Evolutionary conservation across 2,329 filamentous ascomycete species (phyloP).

Genomic region (Myriosclerotinia curreyana): DNA sequence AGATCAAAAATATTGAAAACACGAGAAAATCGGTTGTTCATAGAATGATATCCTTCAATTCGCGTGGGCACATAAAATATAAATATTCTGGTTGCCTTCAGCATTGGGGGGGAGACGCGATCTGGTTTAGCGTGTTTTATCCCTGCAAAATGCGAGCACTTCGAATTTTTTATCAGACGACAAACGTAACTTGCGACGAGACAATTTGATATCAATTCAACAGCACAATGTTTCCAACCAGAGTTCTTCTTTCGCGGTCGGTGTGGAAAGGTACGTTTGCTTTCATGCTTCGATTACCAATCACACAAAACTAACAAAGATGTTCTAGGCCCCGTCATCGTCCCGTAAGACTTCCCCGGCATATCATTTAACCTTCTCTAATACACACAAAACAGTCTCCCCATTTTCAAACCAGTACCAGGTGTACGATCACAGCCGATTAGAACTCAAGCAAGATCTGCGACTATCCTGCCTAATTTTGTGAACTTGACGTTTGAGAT

Average conservation of each 20-base stretch:
- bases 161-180: slow-evolving; percentile 16
- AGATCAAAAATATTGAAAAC: not conserved
- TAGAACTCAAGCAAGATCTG: slow-evolving; percentile 65
- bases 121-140: slow-evolving; percentile 27
- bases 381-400: slow-evolving; percentile 47
- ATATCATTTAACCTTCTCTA: slow-evolving; percentile 34
- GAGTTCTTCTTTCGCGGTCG: slow-evolving; percentile 59
- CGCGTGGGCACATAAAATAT: not conserved
- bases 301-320: slow-evolving; percentile 31
- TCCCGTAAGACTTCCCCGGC: slow-evolving; percentile 54
- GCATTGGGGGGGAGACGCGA: slow-evolving; percentile 29
- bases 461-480: slow-evolving; percentile 71
- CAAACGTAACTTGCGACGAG: not conserved
- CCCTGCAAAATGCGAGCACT: slow-evolving; percentile 25
- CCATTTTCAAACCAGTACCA: slow-evolving; percentile 47
- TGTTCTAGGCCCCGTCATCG: slow-evolving; percentile 61
- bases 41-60: not conserved
- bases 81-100: slow-evolving; percentile 15
- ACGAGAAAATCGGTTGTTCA: not conserved
- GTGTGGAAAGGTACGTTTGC: slow-evolving; percentile 67
- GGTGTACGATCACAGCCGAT: slow-evolving; percentile 60
- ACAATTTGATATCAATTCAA: slow-evolving; percentile 17
- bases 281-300: not conserved
- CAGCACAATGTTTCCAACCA: slow-evolving; percentile 54
- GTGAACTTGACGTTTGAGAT: slow-evolving; percentile 68